phyloP scores from a whole-genome alignment of 2,329 filamentous ascomycete species.

The Fusarium xyrophilum region DNA sequence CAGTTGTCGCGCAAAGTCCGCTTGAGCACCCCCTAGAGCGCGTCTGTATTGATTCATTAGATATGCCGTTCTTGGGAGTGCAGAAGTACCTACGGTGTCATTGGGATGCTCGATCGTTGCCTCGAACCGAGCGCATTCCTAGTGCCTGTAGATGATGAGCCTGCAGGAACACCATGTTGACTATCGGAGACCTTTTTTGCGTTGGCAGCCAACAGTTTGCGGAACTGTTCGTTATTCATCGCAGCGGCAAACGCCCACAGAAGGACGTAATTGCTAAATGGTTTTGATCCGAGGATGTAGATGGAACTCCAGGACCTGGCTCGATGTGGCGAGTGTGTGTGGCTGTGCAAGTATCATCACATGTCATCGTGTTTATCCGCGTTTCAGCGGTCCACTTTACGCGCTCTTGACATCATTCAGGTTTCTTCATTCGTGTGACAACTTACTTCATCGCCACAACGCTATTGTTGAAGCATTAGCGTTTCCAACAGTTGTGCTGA shows the following conservation, averaged over 20 bases:
- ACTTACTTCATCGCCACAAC: slow-evolving; percentile 1
- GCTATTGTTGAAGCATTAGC: neutral
- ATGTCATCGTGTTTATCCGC: slow-evolving; percentile 50
- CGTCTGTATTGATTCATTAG: slow-evolving; percentile 58
- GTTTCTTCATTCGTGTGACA: neutral
- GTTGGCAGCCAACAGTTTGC: slow-evolving; percentile 71
- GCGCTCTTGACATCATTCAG: slow-evolving; percentile 38
- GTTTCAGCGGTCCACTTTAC: slow-evolving; percentile 47
- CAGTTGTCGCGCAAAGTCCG: slow-evolving; percentile 84
- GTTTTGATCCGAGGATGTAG: neutral
- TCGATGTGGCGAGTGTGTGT: slow-evolving; percentile 28
- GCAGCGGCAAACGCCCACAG: neutral
- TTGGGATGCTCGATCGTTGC: slow-evolving; percentile 82
- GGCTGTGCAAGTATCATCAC: slow-evolving; percentile 42
- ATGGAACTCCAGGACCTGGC: slow-evolving; percentile 24
- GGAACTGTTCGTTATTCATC: slow-evolving; percentile 98
- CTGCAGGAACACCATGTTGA: slow-evolving; percentile 55
- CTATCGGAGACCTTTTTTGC: slow-evolving; percentile 49
- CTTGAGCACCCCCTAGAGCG: slow-evolving; percentile 60
- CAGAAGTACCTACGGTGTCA: slow-evolving; percentile 79
- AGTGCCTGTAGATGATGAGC: slow-evolving; percentile 37
- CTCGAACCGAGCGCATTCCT: slow-evolving; percentile 73
- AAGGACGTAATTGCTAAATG: neutral
- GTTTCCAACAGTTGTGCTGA: neutral
- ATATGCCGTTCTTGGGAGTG: neutral